phyloP scores from a whole-genome alignment of 176 grass and related monocot genomes.

The Avena atlantica region DNA sequence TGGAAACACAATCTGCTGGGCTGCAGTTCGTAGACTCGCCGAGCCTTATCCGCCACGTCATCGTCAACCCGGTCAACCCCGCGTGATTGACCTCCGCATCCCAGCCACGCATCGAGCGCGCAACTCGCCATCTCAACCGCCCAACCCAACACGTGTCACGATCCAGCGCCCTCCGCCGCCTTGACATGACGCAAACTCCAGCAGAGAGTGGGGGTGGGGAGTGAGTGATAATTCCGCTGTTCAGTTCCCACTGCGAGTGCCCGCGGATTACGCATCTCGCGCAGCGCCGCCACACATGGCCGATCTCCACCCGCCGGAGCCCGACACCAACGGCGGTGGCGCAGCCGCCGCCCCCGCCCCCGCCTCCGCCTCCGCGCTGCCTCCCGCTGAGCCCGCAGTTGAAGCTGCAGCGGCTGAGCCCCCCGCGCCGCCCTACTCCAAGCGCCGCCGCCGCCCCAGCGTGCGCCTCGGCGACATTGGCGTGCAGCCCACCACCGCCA shows the following conservation, averaged over 20 bases:
- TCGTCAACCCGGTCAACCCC: slow-evolving; percentile 39
- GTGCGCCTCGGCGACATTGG: slow-evolving; percentile 93
- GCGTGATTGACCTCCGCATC: not conserved
- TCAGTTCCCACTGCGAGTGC: slow-evolving; percentile 30
- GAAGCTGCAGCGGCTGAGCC: not conserved
- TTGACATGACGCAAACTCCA: not conserved
- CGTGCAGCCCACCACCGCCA: slow-evolving; percentile 48
- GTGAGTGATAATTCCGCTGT: not conserved
- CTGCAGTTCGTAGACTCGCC: not conserved
- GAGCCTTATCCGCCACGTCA: slow-evolving; percentile 19
- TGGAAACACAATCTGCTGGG: not conserved
- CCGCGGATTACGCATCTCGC: slow-evolving; percentile 59
- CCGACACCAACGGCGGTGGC: slow-evolving; percentile 40
- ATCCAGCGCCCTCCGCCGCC: not conserved
- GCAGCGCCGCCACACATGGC: slow-evolving; percentile 52
- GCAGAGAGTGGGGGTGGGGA: not conserved
- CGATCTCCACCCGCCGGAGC: slow-evolving; percentile 63
- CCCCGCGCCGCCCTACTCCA: slow-evolving; percentile 52
- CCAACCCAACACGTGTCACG: not conserved
- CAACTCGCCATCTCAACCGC: slow-evolving; percentile 29
- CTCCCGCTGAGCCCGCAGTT: not conserved
- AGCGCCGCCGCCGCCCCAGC: slow-evolving; percentile 91
- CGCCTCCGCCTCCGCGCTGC: not conserved
- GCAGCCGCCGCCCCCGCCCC: not conserved
- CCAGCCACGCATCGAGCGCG: slow-evolving; percentile 26